These are phyloP conservation scores for Metschnikowia borealis DNA, from an alignment of 805 yeast genomes.

Conservation along the genomic window DNA sequence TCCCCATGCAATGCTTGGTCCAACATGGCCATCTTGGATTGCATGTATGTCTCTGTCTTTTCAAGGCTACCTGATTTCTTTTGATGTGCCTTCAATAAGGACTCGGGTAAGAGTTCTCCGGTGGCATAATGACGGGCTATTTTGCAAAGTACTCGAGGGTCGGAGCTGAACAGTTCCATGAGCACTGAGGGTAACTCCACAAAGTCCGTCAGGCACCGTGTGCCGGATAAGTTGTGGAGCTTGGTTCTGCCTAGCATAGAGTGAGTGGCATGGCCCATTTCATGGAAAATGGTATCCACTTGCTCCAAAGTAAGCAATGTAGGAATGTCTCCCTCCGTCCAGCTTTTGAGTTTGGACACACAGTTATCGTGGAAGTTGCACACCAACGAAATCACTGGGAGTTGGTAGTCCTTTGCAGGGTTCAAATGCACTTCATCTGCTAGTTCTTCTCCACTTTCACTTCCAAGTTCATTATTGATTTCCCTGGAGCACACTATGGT, in stretches of 20 bases:
- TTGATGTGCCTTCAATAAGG: conserved; percentile 49
- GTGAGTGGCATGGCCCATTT: conserved; percentile 99
- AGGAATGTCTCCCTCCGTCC: conserved; percentile 28
- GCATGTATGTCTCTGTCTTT: conserved; percentile 76
- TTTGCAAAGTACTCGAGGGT: conserved; percentile 65
- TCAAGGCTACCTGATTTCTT: conserved; percentile 50
- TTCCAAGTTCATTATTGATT: conserved; percentile 44
- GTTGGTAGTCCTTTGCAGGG: conserved; percentile 56
- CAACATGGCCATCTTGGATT: conserved; percentile 82
- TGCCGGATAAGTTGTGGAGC: conserved; percentile 89
- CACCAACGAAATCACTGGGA: conserved; percentile 85
- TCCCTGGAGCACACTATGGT: conserved; percentile 92
- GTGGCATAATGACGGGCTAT: conserved; percentile 74
- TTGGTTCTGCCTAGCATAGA: conserved; percentile 92
- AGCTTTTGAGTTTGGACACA: conserved; percentile 21
- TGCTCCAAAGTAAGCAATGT: conserved; percentile 69
- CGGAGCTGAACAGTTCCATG: conserved; percentile 90
- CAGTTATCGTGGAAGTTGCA: conserved; percentile 59
- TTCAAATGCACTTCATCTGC: conserved; percentile 30
- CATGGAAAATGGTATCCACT: conserved; percentile 93
- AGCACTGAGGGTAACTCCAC: conserved; percentile 95
- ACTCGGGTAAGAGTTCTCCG: conserved; percentile 52
- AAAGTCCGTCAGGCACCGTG: conserved; percentile 93
- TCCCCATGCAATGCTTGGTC: conserved; percentile 74
- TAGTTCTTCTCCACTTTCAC: conserved; percentile 24